Evolutionary conservation across 1,139 yeast species (phyloP).

Genomic region (Pichia sp.): DNA sequence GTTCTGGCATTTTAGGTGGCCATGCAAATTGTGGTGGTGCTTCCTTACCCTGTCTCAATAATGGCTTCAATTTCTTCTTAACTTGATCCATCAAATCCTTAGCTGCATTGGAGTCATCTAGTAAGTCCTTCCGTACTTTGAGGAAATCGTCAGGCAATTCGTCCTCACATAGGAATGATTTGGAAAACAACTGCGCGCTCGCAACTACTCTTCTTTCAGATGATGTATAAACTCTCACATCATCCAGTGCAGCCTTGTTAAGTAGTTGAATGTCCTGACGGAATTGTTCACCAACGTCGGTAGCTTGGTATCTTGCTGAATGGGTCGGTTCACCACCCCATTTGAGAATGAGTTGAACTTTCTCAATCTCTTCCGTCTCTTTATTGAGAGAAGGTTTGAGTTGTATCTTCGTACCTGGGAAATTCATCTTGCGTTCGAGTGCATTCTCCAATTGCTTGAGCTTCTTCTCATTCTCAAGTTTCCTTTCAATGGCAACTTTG

Average conservation of each 20-base stretch:
- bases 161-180: slow-evolving; percentile 69
- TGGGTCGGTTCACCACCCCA: slow-evolving; percentile 99
- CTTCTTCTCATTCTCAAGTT: slow-evolving; percentile 75
- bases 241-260: slow-evolving; percentile 76
- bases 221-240: slow-evolving; percentile 82
- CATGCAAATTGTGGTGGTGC: slow-evolving; percentile 99
- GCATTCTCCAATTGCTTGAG: slow-evolving; percentile 72
- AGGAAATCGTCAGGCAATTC: slow-evolving; percentile 74
- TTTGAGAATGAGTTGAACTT: slow-evolving; percentile 89
- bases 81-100: slow-evolving; percentile 97
- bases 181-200: slow-evolving; percentile 83
- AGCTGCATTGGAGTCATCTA: slow-evolving; percentile 98
- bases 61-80: slow-evolving; percentile 90
- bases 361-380: slow-evolving; percentile 64
- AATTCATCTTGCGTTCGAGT: slow-evolving; percentile 76
- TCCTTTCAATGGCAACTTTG: slow-evolving; percentile 67
- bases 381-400: slow-evolving; percentile 76
- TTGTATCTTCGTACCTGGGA: slow-evolving; percentile 97
- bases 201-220: slow-evolving; percentile 93
- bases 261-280: slow-evolving; percentile 85
- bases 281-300: slow-evolving; percentile 91
- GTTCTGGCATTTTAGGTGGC: slow-evolving; percentile 99
- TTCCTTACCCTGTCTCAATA: slow-evolving; percentile 89
- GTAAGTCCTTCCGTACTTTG: slow-evolving; percentile 77
- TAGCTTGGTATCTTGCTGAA: slow-evolving; percentile 90